Evolutionary conservation across 257 asterid species (phyloP).

Genomic region (Nicotiana otophora): DNA sequence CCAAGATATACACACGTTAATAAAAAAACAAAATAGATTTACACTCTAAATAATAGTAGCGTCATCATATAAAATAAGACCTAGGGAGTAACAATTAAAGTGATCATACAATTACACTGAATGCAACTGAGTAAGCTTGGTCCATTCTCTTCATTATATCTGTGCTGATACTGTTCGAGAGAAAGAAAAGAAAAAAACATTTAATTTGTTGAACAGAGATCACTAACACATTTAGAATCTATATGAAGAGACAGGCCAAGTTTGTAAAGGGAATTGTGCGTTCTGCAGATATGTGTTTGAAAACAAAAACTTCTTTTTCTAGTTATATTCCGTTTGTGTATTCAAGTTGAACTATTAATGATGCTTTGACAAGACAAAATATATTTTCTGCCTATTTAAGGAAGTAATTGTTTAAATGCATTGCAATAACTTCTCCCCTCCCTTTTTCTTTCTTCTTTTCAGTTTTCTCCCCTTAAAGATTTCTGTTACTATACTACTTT

Average conservation of each 20-base stretch:
- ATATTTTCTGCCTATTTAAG: neutral
- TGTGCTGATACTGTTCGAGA: neutral
- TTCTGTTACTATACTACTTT: neutral
- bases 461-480: neutral
- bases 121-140: neutral
- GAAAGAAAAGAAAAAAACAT: too few species aligned
- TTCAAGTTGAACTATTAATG: slow-evolving; percentile 1
- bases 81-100: neutral
- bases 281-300: neutral
- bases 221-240: too few species aligned
- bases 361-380: neutral
- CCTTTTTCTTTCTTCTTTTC: neutral
- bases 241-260: too few species aligned
- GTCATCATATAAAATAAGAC: neutral
- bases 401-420: neutral
- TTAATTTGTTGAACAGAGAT: too few species aligned
- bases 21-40: too few species aligned
- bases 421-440: neutral
- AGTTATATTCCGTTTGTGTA: neutral
- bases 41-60: too few species aligned
- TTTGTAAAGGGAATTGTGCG: neutral
- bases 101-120: neutral
- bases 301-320: neutral
- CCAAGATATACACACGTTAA: too few species aligned
- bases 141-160: neutral